A percentile compares a stretch with the other conserved stretches of the same genome.
phyloP scores from a whole-genome alignment of 768 basidiomycete genomes.

The Podaxis sp. region DNA sequence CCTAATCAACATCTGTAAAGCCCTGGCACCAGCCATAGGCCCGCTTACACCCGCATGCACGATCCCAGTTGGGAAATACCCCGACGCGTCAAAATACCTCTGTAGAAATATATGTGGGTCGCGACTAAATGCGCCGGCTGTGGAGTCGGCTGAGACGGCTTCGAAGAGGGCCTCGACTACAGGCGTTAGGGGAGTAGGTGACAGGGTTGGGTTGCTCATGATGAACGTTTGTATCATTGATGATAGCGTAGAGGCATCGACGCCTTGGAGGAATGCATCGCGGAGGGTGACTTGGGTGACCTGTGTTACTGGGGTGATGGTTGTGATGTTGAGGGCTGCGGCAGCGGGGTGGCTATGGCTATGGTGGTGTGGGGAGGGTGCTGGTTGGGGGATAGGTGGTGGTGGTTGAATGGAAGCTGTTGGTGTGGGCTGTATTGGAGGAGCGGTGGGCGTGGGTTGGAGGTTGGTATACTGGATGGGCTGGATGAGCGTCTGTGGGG shows the following conservation, averaged over 20 bases:
- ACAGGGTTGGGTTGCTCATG: conserved; percentile 45
- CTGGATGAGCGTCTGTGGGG: conserved; percentile 28
- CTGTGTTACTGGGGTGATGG: conserved; percentile 24
- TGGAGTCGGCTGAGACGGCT: conserved; percentile 39
- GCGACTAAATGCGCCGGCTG: conserved; percentile 29
- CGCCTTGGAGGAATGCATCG: conserved; percentile 45
- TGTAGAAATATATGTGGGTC: conserved; percentile 43
- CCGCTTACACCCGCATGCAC: conserved; percentile 56
- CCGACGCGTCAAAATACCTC: conserved; percentile 31
- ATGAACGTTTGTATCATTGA: conserved; percentile 53
- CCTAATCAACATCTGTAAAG: conserved; percentile 57
- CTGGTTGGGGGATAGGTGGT: conserved; percentile 18
- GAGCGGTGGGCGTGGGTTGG: conserved; percentile 27
- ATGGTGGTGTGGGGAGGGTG: conserved; percentile 18
- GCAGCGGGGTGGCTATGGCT: conserved; percentile 17
- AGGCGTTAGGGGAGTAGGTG: conserved; percentile 46
- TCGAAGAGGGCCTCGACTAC: conserved; percentile 56
- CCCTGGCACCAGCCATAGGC: conserved; percentile 53
- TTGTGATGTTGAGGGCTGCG: conserved; percentile 20
- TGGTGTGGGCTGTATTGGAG: conserved; percentile 23
- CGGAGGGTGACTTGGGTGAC: conserved; percentile 32
- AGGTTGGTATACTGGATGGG: conserved; percentile 43
- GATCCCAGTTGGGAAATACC: conserved; percentile 38
- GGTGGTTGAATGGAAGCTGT: conserved; percentile 19
- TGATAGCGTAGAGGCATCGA: conserved; percentile 49